Conservation (phyloP, 2,329 filamentous ascomycete genomes). For the Penicillium nordicum region DNA sequence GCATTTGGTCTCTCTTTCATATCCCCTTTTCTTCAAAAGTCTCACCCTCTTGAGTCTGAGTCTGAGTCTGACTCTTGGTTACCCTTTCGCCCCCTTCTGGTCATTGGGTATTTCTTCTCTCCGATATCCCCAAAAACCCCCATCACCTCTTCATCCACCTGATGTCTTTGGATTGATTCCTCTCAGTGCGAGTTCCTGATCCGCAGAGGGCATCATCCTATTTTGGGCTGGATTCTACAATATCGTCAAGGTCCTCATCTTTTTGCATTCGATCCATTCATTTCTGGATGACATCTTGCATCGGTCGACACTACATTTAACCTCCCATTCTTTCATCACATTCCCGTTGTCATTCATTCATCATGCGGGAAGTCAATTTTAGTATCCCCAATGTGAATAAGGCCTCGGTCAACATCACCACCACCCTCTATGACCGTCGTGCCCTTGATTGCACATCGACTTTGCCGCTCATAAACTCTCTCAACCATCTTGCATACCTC, state of each 20-base stretch:
- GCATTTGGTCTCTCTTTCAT: slow-evolving; percentile 7
- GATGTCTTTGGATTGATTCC: slow-evolving; percentile 21
- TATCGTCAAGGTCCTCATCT: slow-evolving; percentile 20
- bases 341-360: slow-evolving; percentile 41
- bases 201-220: slow-evolving; percentile 12
- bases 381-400: slow-evolving; percentile 99
- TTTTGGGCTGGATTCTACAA: slow-evolving; percentile 15
- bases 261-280: slow-evolving; percentile 6
- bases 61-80: not conserved
- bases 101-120: slow-evolving; percentile 1
- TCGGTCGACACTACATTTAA: slow-evolving; percentile 2
- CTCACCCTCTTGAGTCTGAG: not conserved
- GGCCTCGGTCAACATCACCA: slow-evolving; percentile 97
- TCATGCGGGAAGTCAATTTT: slow-evolving; percentile 99
- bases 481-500: slow-evolving; percentile 97
- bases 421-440: slow-evolving; percentile 93
- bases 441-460: slow-evolving; percentile 98
- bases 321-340: not conserved
- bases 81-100: slow-evolving; percentile 10
- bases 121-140: not conserved
- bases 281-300: slow-evolving; percentile 8
- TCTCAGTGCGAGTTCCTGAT: slow-evolving; percentile 10
- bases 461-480: slow-evolving; percentile 93
- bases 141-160: slow-evolving; percentile 9
- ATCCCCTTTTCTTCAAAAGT: not conserved